A percentile compares a stretch with the other conserved stretches of the same genome.
phyloP scores from a whole-genome alignment of 2,329 filamentous ascomycete genomes.

The Venturia nashicola region DNA sequence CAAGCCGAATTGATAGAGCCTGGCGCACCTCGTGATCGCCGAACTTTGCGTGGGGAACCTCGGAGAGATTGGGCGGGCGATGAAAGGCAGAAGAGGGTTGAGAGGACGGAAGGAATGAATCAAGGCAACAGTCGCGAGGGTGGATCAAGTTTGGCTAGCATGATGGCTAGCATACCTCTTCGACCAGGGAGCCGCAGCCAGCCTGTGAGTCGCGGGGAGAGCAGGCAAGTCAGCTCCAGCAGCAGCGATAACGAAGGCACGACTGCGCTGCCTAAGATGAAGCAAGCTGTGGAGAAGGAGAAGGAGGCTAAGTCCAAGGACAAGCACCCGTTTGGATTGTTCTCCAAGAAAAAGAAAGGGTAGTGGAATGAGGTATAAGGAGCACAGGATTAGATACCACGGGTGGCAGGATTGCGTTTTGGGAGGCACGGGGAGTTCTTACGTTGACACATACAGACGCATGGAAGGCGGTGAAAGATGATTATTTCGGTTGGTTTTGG shows the following conservation, averaged over 20 bases:
- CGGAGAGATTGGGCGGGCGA: constrained; percentile 7
- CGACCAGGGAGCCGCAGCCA: neutral
- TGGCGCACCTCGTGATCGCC: constrained; percentile 1
- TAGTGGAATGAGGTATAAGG: neutral
- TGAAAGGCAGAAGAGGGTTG: constrained; percentile 5
- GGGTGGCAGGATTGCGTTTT: neutral
- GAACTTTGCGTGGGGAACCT: neutral
- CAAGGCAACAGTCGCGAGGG: neutral
- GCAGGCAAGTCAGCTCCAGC: constrained; percentile 1
- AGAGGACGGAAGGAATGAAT: neutral
- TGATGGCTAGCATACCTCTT: neutral
- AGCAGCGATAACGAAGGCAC: constrained; percentile 7
- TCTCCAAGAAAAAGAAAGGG: constrained; percentile 1
- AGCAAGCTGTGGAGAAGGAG: constrained; percentile 3
- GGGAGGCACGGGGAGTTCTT: neutral
- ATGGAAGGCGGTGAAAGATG: neutral
- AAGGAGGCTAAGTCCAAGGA: neutral
- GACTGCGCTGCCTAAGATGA: constrained; percentile 5
- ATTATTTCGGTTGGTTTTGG: neutral
- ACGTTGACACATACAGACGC: neutral
- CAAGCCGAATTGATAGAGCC: constrained; percentile 5
- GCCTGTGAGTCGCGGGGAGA: constrained; percentile 1
- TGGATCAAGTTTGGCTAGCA: neutral
- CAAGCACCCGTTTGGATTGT: neutral
- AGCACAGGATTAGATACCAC: neutral